Evolutionary conservation across 2,329 filamentous ascomycete genomes (phyloP).

Genomic region (Fusarium sp.): DNA sequence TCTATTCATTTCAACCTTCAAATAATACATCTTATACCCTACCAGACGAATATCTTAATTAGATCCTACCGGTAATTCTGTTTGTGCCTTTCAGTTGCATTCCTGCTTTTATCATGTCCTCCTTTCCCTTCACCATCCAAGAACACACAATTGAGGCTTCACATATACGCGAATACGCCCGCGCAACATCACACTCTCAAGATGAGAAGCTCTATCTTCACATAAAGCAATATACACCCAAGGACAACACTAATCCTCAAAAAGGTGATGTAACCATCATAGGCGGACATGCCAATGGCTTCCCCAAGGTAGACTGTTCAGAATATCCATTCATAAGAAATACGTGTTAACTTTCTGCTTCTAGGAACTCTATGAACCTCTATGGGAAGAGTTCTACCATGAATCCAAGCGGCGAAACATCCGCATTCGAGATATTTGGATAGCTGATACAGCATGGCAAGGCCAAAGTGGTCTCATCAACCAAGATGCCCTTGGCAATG

Average conservation of each 20-base stretch:
- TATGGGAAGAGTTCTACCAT: constrained; percentile 84
- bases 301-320: constrained; percentile 76
- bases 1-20: background rate
- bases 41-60: background rate
- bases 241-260: constrained; percentile 73
- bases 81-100: background rate
- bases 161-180: constrained; percentile 85
- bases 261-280: constrained; percentile 87
- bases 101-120: constrained; percentile 35
- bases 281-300: constrained; percentile 89
- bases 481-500: constrained; percentile 80
- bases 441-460: constrained; percentile 88
- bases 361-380: constrained; percentile 89
- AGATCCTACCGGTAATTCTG: too few relatives aligned
- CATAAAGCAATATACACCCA: constrained; percentile 89
- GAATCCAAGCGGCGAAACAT: constrained; percentile 69
- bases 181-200: constrained; percentile 76
- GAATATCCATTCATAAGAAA: background rate
- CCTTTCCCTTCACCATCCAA: constrained; percentile 67
- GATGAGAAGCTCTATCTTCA: constrained; percentile 79
- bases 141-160: constrained; percentile 80
- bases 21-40: background rate
- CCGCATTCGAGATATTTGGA: constrained; percentile 85
- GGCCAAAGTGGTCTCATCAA: constrained; percentile 84
- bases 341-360: background rate